phyloP scores from a whole-genome alignment of 2,329 filamentous ascomycete genomes.

The Claviceps pusilla region DNA sequence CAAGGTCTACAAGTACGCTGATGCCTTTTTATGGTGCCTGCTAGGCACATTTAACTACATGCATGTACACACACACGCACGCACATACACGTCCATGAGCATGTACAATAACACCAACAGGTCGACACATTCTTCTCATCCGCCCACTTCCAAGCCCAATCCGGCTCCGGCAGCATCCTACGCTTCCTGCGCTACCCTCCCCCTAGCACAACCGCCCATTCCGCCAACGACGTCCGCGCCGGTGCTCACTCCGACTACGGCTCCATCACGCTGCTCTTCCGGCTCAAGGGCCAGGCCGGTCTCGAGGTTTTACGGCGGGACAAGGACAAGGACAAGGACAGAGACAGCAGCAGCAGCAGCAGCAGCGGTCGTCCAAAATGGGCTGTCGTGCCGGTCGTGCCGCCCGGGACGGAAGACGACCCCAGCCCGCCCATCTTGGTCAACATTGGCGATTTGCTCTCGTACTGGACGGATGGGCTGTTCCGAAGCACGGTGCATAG shows the following conservation, averaged over 20 bases:
- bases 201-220: slow-evolving; percentile 26
- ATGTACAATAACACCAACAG: slow-evolving; percentile 9
- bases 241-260: slow-evolving; percentile 88
- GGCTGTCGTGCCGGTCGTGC: slow-evolving; percentile 54
- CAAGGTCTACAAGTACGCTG: slow-evolving; percentile 51
- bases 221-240: slow-evolving; percentile 55
- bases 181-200: slow-evolving; percentile 62
- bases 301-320: slow-evolving; percentile 60
- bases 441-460: slow-evolving; percentile 55
- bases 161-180: slow-evolving; percentile 43
- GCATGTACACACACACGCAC: too few relatives aligned
- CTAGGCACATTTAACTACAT: neutral
- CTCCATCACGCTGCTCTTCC: slow-evolving; percentile 63
- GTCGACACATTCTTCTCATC: slow-evolving; percentile 39
- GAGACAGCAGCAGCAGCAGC: too few relatives aligned
- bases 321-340: slow-evolving; percentile 2
- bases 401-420: slow-evolving; percentile 42
- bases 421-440: slow-evolving; percentile 62
- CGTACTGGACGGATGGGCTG: slow-evolving; percentile 82
- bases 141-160: slow-evolving; percentile 30
- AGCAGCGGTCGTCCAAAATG: slow-evolving; percentile 17
- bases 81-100: neutral
- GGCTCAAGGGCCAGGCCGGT: slow-evolving; percentile 68
- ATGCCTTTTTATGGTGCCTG: neutral
- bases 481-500: slow-evolving; percentile 79